These are phyloP conservation scores for Solanum tacnaense DNA, from an alignment of 257 asterid genomes.

Conservation along the genomic window DNA sequence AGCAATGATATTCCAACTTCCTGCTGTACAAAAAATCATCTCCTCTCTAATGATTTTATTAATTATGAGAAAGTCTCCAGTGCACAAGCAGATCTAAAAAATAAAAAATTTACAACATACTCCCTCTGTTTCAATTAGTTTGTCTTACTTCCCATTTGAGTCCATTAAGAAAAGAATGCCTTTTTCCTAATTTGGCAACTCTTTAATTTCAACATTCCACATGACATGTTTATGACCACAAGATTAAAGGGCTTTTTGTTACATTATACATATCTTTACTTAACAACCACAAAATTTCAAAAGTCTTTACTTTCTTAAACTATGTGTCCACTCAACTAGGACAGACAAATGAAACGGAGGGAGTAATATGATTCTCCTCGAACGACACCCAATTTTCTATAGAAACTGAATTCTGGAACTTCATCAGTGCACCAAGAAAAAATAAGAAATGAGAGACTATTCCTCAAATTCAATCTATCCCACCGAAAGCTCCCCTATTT, in stretches of 20 bases:
- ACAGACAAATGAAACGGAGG: neutral
- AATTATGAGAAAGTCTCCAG: neutral
- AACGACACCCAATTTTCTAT: neutral
- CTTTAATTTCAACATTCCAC: neutral
- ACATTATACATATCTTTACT: neutral
- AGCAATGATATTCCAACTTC: neutral
- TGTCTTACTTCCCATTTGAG: neutral
- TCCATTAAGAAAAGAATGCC: neutral
- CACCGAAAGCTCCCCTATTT: neutral
- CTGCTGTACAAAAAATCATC: neutral
- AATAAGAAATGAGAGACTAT: neutral
- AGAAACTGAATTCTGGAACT: neutral
- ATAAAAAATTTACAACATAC: neutral
- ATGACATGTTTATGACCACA: neutral
- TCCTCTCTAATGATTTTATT: neutral
- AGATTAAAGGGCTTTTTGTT: neutral
- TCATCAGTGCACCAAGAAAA: neutral
- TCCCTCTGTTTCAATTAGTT: neutral
- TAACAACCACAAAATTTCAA: neutral
- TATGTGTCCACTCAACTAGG: neutral
- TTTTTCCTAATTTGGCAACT: neutral
- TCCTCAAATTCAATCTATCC: neutral
- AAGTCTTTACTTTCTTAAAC: neutral
- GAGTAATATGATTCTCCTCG: neutral
- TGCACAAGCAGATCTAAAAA: neutral